Evolutionary conservation across 1,139 yeast genomes (phyloP).

Genomic region (Yamadazyma buinensis): DNA sequence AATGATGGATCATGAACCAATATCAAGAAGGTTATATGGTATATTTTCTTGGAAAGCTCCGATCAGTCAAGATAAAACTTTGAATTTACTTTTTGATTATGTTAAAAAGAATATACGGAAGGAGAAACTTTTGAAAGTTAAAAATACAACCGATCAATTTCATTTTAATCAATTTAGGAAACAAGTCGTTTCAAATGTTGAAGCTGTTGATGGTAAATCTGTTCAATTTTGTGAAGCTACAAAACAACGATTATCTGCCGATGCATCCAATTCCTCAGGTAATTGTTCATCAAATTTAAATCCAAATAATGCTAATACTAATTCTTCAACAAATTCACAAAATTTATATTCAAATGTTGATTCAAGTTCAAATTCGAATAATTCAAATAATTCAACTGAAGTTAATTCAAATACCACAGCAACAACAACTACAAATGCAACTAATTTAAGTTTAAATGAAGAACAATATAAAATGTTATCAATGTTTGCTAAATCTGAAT

Average conservation of each 20-base stretch:
- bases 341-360: background rate
- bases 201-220: conserved; percentile 2
- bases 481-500: background rate
- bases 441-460: background rate
- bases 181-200: conserved; percentile 3
- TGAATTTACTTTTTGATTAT: conserved; percentile 3
- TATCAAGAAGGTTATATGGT: conserved; percentile 23
- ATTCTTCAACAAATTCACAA: background rate
- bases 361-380: background rate
- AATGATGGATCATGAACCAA: conserved; percentile 5
- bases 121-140: conserved; percentile 4
- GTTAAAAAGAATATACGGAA: conserved; percentile 1
- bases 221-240: background rate
- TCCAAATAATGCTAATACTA: background rate
- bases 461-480: too few species aligned
- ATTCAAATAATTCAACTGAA: background rate
- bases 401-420: background rate
- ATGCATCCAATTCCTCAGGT: background rate
- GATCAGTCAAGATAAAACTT: conserved; percentile 20
- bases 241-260: too few species aligned
- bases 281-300: background rate
- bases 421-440: background rate
- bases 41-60: conserved; percentile 38
- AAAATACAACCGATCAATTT: conserved; percentile 4
- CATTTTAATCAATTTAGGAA: conserved; percentile 4